These are phyloP conservation scores for Pseudocercospora macadamiae DNA, from an alignment of 2,329 filamentous ascomycete genomes.

Conservation along the genomic window DNA sequence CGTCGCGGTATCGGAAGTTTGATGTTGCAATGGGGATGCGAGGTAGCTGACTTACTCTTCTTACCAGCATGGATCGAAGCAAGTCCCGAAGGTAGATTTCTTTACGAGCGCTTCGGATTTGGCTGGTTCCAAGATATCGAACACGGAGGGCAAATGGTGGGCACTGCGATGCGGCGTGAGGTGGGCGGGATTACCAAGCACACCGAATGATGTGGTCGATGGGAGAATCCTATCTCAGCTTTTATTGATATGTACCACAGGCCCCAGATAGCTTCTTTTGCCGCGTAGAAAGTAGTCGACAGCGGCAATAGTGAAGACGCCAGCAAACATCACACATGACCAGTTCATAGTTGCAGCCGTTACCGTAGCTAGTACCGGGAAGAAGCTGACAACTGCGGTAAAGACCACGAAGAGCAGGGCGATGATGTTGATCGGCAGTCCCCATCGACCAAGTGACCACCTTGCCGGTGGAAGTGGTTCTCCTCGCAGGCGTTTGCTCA, in stretches of 20 bases:
- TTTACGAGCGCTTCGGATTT: slow-evolving; percentile 35
- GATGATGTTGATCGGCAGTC: slow-evolving; percentile 20
- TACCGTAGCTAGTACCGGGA: slow-evolving; percentile 20
- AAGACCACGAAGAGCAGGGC: slow-evolving; percentile 15
- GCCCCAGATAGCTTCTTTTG: slow-evolving; percentile 18
- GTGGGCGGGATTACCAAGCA: too few relatives aligned
- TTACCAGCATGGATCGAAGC: slow-evolving; percentile 37
- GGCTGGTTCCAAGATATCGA: slow-evolving; percentile 13
- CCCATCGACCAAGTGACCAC: slow-evolving; percentile 19
- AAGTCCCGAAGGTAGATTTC: slow-evolving; percentile 28
- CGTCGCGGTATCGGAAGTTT: slow-evolving; percentile 42
- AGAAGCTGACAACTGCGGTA: slow-evolving; percentile 24
- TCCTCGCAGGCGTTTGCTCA: slow-evolving; percentile 18
- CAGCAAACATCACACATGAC: slow-evolving; percentile 25
- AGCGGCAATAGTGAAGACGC: slow-evolving; percentile 17
- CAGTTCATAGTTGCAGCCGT: slow-evolving; percentile 25
- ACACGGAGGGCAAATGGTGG: slow-evolving; percentile 6
- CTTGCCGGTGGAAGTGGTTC: slow-evolving; percentile 20
- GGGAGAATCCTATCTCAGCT: background rate
- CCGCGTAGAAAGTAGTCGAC: slow-evolving; percentile 18
- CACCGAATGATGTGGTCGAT: too few relatives aligned
- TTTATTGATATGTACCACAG: slow-evolving; percentile 17
- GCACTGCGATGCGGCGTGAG: slow-evolving; percentile 9
- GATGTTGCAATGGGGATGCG: slow-evolving; percentile 44
- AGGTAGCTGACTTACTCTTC: slow-evolving; percentile 38